Conservation (phyloP, 2,329 filamentous ascomycete species). For the Torrubiellomyces zombiae region DNA sequence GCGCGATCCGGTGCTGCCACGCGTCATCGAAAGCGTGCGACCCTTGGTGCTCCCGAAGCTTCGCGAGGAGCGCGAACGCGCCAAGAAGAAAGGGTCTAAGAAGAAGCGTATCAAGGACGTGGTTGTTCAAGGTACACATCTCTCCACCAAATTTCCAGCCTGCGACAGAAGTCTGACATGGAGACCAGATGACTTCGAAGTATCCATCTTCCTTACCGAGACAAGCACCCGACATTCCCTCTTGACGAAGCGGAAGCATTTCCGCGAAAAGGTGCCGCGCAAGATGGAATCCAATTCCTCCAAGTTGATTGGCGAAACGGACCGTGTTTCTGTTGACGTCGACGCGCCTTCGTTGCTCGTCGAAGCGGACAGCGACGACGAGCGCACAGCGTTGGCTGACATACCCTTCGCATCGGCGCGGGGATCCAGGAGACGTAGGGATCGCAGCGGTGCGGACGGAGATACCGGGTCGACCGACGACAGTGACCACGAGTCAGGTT, state of each 20-base stretch:
- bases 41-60: constrained; percentile 82
- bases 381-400: constrained; percentile 15
- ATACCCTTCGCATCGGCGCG: constrained; percentile 13
- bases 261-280: constrained; percentile 38
- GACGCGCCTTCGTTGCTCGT: too few species aligned
- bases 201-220: constrained; percentile 84
- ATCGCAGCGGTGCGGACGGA: constrained; percentile 10
- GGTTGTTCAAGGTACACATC: constrained; percentile 49
- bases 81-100: constrained; percentile 48
- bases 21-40: constrained; percentile 70
- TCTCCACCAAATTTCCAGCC: neutral
- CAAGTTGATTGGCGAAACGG: constrained; percentile 40
- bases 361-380: constrained; percentile 11
- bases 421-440: constrained; percentile 14
- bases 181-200: constrained; percentile 73
- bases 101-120: constrained; percentile 80
- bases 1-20: constrained; percentile 58
- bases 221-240: constrained; percentile 72
- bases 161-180: constrained; percentile 7
- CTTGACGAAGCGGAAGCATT: constrained; percentile 70
- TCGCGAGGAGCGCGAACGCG: constrained; percentile 58
- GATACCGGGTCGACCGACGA: constrained; percentile 11
- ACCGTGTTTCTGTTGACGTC: constrained; percentile 35
- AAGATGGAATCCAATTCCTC: constrained; percentile 44
- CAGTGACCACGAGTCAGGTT: constrained; percentile 16